Base-by-base conservation (phyloP, 2,329 filamentous ascomycete genomes). In the Fusarium circinatum region DNA sequence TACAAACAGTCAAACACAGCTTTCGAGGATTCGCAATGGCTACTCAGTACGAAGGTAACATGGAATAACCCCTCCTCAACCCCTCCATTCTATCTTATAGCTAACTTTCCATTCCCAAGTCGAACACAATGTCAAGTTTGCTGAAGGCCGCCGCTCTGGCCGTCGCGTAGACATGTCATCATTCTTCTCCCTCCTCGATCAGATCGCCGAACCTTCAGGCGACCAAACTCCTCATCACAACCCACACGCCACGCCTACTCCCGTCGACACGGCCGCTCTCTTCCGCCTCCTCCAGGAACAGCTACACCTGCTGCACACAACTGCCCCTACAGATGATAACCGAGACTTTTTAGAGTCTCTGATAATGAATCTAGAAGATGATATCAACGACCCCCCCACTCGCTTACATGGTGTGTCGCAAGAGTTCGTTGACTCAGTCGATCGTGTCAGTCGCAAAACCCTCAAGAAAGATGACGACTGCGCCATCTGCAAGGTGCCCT, bases 121-220 rank as follows among this genome's bases (percentile, higher is more conserved):
- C 79, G 90, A 92, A 80, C 90, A 92, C 83, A 89, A 89, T 79
- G 89, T 92, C 81, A 85, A 87, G 75, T 80, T 85, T 65, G 51
- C 83, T 36, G 73, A 85, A 54, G 71, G 80, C 11, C 79, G 81
- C 30, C 79, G 83, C 56, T 82, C 83, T 65, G 83, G 83, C 55
- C 89, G 90, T 45, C 88, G 88, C 78, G 82, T 89, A 70, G 89
- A 91, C 83, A 92, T 92, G 90, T 86, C 89, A 59, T 88, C 87
- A 70, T 92, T 91, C 83, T 87, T 83, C 76, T 86, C 88, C 62
- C 87, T 89, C 79, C 87, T 91, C 69, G 83, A 87, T 80, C 86
- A 87, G 71, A 83, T 91, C 78, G 81, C 83, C 71, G 79, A 82
- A 60, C 80, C 82, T 65, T 77, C 81, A 39, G 80, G 81, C 57